Evolutionary conservation across 2,329 filamentous ascomycete genomes (phyloP).

Genomic region (Fusarium austroafricanum): DNA sequence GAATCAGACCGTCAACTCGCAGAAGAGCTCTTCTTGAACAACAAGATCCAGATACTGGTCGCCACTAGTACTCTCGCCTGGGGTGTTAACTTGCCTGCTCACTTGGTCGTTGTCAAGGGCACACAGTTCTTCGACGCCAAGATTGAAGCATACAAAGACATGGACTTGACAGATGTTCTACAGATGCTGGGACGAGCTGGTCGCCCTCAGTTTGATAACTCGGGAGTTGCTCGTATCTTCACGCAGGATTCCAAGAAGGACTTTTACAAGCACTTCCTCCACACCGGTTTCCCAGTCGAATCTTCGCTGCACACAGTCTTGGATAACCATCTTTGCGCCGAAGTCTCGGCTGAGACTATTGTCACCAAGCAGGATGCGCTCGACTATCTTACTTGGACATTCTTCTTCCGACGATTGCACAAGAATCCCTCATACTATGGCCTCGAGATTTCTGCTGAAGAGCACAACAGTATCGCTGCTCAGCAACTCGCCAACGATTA

Average conservation of each 20-base stretch:
- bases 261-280: constrained; percentile 99
- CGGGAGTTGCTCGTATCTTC: constrained; percentile 95
- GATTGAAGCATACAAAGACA: constrained; percentile 96
- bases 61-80: constrained; percentile 96
- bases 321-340: constrained; percentile 95
- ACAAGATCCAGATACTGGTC: constrained; percentile 97
- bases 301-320: constrained; percentile 95
- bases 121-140: constrained; percentile 99
- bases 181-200: constrained; percentile 98
- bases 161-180: constrained; percentile 97
- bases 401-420: constrained; percentile 96
- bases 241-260: constrained; percentile 98
- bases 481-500: constrained; percentile 92
- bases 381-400: constrained; percentile 98
- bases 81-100: constrained; percentile 97
- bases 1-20: constrained; percentile 92
- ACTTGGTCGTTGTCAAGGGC: constrained; percentile 96
- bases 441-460: constrained; percentile 90
- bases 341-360: constrained; percentile 93
- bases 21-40: constrained; percentile 95
- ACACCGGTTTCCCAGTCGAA: constrained; percentile 97
- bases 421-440: constrained; percentile 99
- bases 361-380: constrained; percentile 95
- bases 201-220: constrained; percentile 94
- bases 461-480: constrained; percentile 87